Conservation (phyloP, 768 basidiomycete genomes). For the Suillus bovinus region DNA sequence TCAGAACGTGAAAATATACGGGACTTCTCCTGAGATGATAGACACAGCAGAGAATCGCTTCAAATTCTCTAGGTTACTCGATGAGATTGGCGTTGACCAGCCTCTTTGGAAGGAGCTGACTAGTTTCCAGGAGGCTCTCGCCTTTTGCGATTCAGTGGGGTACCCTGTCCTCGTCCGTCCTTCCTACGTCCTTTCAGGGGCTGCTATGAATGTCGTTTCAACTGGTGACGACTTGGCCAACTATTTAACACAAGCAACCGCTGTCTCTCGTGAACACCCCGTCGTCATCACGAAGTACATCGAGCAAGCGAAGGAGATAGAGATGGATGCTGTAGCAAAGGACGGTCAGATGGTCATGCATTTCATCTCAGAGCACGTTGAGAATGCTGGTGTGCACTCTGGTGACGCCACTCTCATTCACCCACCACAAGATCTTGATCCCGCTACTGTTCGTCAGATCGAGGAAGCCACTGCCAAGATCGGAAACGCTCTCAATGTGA, state of each 20-base stretch:
- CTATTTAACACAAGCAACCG: conserved; percentile 93
- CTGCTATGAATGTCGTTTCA: conserved; percentile 99
- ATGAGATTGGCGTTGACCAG: conserved; percentile 98
- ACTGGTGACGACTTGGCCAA: conserved; percentile 87
- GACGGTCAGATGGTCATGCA: conserved; percentile 99
- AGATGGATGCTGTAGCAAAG: conserved; percentile 98
- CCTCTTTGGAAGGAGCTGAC: conserved; percentile 97
- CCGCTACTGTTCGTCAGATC: conserved; percentile 93
- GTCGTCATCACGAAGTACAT: conserved; percentile 99
- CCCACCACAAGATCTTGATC: conserved; percentile 97
- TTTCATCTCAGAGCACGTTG: conserved; percentile 98
- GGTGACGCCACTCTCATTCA: conserved; percentile 98
- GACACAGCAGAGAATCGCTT: conserved; percentile 98
- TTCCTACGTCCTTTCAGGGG: conserved; percentile 98
- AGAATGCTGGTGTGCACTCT: conserved; percentile 91
- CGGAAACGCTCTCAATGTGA: conserved; percentile 95
- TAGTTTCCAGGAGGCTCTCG: conserved; percentile 81
- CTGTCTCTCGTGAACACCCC: conserved; percentile 93
- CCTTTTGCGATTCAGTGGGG: conserved; percentile 91
- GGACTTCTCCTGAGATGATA: conserved; percentile 99
- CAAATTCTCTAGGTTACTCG: conserved; percentile 98
- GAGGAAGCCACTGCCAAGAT: conserved; percentile 98
- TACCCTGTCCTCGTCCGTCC: conserved; percentile 97
- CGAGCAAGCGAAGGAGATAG: conserved; percentile 99
- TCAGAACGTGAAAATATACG: conserved; percentile 97